A percentile compares a stretch with the other conserved stretches of the same genome.
Conservation (phyloP, 2,329 filamentous ascomycete species). For the Tolypocladium ophioglossoides region DNA sequence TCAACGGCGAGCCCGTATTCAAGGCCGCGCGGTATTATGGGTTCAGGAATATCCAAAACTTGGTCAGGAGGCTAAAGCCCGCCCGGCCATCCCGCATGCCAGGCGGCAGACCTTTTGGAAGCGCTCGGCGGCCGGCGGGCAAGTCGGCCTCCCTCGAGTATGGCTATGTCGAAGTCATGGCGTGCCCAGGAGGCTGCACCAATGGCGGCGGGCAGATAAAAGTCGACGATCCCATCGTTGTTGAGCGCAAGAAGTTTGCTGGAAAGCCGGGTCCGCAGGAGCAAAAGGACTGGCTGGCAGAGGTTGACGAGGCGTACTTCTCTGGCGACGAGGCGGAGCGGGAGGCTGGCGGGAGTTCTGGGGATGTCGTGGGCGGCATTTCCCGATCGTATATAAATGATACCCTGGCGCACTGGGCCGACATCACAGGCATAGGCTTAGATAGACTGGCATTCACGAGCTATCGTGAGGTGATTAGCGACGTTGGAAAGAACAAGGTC, state of each 20-base stretch:
- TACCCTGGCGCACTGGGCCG: slow-evolving; percentile 66
- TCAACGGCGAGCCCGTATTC: slow-evolving; percentile 49
- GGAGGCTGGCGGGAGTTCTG: slow-evolving; percentile 8
- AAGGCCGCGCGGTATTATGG: slow-evolving; percentile 89
- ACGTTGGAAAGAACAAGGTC: slow-evolving; percentile 70
- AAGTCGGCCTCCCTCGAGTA: slow-evolving; percentile 52
- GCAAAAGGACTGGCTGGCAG: slow-evolving; percentile 75
- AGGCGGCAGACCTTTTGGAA: slow-evolving; percentile 54
- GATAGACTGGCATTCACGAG: slow-evolving; percentile 73
- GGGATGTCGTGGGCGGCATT: slow-evolving; percentile 50
- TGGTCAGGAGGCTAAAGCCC: slow-evolving; percentile 86
- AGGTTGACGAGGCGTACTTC: slow-evolving; percentile 84
- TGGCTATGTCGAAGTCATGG: slow-evolving; percentile 97
- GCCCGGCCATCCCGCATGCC: slow-evolving; percentile 68
- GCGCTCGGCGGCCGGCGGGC: slow-evolving; percentile 40
- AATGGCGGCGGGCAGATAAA: slow-evolving; percentile 97
- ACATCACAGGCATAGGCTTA: slow-evolving; percentile 57
- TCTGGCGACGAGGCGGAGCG: slow-evolving; percentile 52
- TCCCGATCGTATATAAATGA: slow-evolving; percentile 55
- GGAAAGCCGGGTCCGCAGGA: slow-evolving; percentile 60
- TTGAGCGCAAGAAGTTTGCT: slow-evolving; percentile 34
- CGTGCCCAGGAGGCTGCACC: slow-evolving; percentile 95
- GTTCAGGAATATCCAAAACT: slow-evolving; percentile 96
- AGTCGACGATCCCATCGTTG: slow-evolving; percentile 61
- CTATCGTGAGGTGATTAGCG: slow-evolving; percentile 86